These are phyloP conservation scores for Botrytis sinoallii DNA, from an alignment of 2,329 filamentous ascomycete species.

Conservation along the genomic window DNA sequence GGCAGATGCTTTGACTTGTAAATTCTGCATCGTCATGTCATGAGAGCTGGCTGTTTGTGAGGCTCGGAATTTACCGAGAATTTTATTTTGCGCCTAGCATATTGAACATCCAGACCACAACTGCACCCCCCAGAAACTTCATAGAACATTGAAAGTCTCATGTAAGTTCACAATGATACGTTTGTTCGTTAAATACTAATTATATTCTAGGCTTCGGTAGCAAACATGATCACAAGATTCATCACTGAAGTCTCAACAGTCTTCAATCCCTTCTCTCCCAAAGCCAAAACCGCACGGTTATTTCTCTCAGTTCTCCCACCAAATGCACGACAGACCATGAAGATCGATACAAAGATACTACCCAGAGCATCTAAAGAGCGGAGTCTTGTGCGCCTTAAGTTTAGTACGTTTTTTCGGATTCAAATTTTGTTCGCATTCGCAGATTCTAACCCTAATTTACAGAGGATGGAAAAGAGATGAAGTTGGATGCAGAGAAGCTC, in stretches of 20 bases:
- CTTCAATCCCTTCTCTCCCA: constrained; percentile 87
- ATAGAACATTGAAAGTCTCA: background rate
- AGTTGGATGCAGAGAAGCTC: constrained; percentile 74
- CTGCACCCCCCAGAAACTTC: background rate
- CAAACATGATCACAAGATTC: constrained; percentile 77
- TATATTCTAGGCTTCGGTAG: background rate
- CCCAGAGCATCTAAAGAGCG: constrained; percentile 66
- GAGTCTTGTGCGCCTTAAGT: constrained; percentile 72
- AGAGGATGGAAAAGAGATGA: constrained; percentile 94
- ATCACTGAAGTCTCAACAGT: constrained; percentile 79
- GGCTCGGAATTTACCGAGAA: constrained; percentile 12
- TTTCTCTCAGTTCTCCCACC: constrained; percentile 85
- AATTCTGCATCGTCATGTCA: background rate
- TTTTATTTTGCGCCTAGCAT: constrained; percentile 8
- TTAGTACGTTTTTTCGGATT: constrained; percentile 58
- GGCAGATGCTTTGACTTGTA: background rate
- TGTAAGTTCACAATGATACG: constrained; percentile 1
- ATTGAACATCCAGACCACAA: constrained; percentile 10
- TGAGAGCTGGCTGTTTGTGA: constrained; percentile 2
- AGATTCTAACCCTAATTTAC: constrained; percentile 30
- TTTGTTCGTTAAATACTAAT: background rate
- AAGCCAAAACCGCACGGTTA: constrained; percentile 77
- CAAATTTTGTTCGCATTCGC: background rate
- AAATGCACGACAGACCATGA: constrained; percentile 72
- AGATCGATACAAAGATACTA: constrained; percentile 74